Conservation (phyloP, 257 asterid species). For the Jaltomata sinuosa region DNA sequence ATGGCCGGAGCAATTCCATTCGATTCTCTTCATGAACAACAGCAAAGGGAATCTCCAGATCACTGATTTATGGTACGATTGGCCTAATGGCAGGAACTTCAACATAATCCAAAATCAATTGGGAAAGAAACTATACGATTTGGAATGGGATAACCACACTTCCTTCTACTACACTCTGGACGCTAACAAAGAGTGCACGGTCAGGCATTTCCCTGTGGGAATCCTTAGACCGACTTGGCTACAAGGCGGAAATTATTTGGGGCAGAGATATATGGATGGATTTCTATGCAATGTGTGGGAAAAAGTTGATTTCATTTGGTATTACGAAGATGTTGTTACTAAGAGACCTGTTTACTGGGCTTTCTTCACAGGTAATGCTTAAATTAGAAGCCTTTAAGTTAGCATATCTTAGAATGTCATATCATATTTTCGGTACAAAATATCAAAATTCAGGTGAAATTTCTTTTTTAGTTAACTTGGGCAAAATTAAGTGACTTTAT, state of each 20-base stretch:
- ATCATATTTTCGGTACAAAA: too few relatives aligned
- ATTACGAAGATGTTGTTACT: slow-evolving; percentile 63
- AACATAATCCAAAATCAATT: slow-evolving; percentile 62
- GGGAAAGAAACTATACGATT: slow-evolving; percentile 37
- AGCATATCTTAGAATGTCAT: neutral
- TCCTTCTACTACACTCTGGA: slow-evolving; percentile 54
- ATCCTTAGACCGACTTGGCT: slow-evolving; percentile 65
- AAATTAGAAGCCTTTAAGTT: neutral
- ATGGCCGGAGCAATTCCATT: slow-evolving; percentile 83
- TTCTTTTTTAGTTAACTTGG: too few relatives aligned
- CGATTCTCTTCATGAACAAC: slow-evolving; percentile 39
- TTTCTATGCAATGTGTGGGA: slow-evolving; percentile 76
- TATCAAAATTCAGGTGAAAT: too few relatives aligned
- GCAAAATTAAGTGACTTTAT: neutral
- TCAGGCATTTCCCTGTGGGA: slow-evolving; percentile 38
- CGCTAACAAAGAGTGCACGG: slow-evolving; percentile 27
- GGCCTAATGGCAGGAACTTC: slow-evolving; percentile 60
- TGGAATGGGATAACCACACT: slow-evolving; percentile 78
- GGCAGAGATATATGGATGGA: slow-evolving; percentile 48
- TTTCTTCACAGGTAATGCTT: slow-evolving; percentile 33
- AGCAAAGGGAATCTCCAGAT: slow-evolving; percentile 34
- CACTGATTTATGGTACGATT: slow-evolving; percentile 63
- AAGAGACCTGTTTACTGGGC: slow-evolving; percentile 64
- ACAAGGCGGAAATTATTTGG: slow-evolving; percentile 43
- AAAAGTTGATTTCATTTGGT: slow-evolving; percentile 55